Percentiles rank a stretch among this genome's conserved stretches.
These are phyloP conservation scores for Paspalum notatum DNA, from an alignment of 176 grass and related monocot genomes.

Conservation along the genomic window DNA sequence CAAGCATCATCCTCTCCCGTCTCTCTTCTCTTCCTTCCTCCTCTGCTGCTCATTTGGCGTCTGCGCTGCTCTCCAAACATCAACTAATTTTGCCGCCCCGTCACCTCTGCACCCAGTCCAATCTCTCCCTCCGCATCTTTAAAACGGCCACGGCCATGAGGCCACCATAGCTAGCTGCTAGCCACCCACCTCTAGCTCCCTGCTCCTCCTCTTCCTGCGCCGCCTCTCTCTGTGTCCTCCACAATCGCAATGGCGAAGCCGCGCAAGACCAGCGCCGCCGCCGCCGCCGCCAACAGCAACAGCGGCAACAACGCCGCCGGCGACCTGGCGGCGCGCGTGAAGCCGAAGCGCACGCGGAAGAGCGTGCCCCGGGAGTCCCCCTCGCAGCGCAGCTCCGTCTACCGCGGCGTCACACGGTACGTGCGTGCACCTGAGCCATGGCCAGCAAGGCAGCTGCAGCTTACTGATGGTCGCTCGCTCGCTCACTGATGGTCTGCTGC, in stretches of 20 bases:
- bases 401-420: constrained; percentile 87
- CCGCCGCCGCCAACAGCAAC: constrained; percentile 1
- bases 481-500: background rate
- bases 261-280: constrained; percentile 38
- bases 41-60: constrained; percentile 55
- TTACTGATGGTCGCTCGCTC: background rate
- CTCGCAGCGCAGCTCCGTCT: constrained; percentile 81
- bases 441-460: background rate
- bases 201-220: background rate
- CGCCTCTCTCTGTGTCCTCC: background rate
- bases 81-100: constrained; percentile 40
- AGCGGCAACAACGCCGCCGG: background rate
- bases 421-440: background rate
- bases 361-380: constrained; percentile 71
- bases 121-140: constrained; percentile 19
- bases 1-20: constrained; percentile 17
- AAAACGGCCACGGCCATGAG: constrained; percentile 32
- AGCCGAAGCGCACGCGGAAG: constrained; percentile 80
- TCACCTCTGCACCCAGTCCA: background rate
- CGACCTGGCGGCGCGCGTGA: constrained; percentile 28
- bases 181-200: constrained; percentile 39
- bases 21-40: constrained; percentile 8
- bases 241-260: constrained; percentile 42
- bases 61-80: constrained; percentile 31
- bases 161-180: constrained; percentile 50